Percentiles rank a stretch among this genome's conserved stretches.
Evolutionary conservation across 371 early-diverging fungal genomes (phyloP).

Genomic region (Syncephalastrum racemosum): DNA sequence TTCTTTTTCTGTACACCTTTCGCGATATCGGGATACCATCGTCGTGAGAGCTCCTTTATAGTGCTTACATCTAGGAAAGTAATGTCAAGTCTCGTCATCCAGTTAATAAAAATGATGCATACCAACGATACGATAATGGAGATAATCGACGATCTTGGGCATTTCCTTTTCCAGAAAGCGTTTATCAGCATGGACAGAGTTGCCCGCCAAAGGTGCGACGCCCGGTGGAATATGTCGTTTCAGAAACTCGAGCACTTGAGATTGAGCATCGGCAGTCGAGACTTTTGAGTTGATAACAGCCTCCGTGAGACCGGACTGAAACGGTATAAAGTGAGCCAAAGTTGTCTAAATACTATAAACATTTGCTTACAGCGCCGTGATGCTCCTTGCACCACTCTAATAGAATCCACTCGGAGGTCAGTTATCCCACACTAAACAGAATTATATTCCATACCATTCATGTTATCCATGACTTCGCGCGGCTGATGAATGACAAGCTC

Average conservation of each 20-base stretch:
- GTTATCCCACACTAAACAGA: not conserved
- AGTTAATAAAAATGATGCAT: constrained; percentile 5
- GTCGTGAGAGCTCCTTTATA: constrained; percentile 79
- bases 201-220: constrained; percentile 85
- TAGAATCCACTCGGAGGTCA: not conserved
- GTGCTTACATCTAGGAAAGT: constrained; percentile 80
- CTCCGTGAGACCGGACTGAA: constrained; percentile 80
- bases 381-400: constrained; percentile 87
- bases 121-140: constrained; percentile 88
- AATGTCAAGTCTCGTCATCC: not conserved
- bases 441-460: constrained; percentile 57
- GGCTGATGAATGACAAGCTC: constrained; percentile 83
- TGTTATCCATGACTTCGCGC: constrained; percentile 75
- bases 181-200: constrained; percentile 90
- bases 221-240: constrained; percentile 63
- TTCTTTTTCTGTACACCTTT: constrained; percentile 56
- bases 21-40: constrained; percentile 69
- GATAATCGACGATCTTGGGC: constrained; percentile 71
- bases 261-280: constrained; percentile 72
- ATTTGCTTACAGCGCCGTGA: constrained; percentile 67
- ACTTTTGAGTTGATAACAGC: constrained; percentile 73
- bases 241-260: constrained; percentile 71
- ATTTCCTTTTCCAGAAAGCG: constrained; percentile 81
- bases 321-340: not conserved
- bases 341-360: not conserved